phyloP scores from a whole-genome alignment of 495 filamentous ascomycete genomes.

The Xylaria acuta region DNA sequence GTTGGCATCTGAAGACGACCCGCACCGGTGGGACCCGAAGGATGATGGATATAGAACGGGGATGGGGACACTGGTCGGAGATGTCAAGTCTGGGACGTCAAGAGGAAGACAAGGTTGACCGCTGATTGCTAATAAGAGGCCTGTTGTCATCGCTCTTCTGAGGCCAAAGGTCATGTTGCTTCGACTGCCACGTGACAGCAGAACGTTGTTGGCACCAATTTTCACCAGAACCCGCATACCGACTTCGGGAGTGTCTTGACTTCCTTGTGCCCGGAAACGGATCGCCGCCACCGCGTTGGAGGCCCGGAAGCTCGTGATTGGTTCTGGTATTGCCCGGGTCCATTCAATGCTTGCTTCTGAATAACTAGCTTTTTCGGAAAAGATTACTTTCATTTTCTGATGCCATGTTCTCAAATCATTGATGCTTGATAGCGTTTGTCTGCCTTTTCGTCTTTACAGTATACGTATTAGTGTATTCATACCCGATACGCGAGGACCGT shows the following conservation, averaged over 20 bases:
- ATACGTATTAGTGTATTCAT: neutral
- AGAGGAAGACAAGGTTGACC: neutral
- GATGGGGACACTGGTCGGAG: neutral
- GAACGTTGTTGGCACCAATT: neutral
- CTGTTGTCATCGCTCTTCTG: neutral
- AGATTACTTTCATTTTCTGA: neutral
- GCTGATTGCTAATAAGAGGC: neutral
- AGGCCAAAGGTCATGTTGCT: neutral
- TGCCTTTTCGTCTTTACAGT: neutral
- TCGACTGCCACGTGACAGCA: too few species aligned
- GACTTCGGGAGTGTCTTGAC: slow-evolving; percentile 14
- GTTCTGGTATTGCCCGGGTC: neutral
- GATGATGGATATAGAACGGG: slow-evolving; percentile 13
- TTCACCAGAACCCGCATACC: neutral
- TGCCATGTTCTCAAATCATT: neutral
- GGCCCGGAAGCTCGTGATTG: slow-evolving; percentile 1
- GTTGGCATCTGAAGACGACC: slow-evolving; percentile 11
- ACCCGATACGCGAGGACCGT: neutral
- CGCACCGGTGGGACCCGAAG: slow-evolving; percentile 17
- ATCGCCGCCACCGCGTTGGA: slow-evolving; percentile 16
- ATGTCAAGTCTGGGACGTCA: neutral
- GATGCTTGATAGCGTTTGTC: neutral
- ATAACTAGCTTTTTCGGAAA: neutral
- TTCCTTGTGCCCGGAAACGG: slow-evolving; percentile 12
- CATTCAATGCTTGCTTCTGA: neutral